A percentile compares a stretch with the other conserved stretches of the same genome.
Conservation (phyloP, 176 grass and related monocot genomes). For the Oryza brachyantha region DNA sequence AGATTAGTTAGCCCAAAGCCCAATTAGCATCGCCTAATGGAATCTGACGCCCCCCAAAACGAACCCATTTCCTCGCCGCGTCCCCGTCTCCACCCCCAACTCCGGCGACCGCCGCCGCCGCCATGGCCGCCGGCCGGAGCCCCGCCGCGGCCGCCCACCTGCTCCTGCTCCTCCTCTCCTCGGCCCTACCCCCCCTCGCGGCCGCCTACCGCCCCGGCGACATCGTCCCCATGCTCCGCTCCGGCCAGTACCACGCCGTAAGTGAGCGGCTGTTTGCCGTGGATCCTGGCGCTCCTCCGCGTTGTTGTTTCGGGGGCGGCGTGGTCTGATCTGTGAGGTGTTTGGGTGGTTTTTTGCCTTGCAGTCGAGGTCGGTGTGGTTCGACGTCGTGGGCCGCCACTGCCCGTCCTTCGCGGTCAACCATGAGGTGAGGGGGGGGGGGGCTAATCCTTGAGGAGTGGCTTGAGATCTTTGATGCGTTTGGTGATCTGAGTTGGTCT, state of each 20-base stretch:
- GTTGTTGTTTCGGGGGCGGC: background rate
- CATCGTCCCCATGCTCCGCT: constrained; percentile 81
- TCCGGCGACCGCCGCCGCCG: constrained; percentile 30
- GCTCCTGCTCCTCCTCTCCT: constrained; percentile 26
- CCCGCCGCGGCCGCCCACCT: background rate
- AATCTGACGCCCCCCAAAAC: constrained; percentile 19
- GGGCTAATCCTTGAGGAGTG: background rate
- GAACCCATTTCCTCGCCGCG: background rate
- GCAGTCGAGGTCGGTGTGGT: constrained; percentile 81
- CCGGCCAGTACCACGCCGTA: constrained; percentile 91
- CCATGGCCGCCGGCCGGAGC: constrained; percentile 54
- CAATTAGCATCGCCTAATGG: constrained; percentile 20
- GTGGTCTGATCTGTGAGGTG: constrained; percentile 51
- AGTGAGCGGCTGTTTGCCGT: constrained; percentile 16
- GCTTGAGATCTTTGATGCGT: background rate
- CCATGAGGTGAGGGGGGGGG: constrained; percentile 72
- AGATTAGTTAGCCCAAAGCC: background rate
- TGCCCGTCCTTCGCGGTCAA: constrained; percentile 89
- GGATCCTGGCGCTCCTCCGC: no score
- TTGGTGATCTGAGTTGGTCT: constrained; percentile 28
- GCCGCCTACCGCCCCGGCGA: constrained; percentile 75
- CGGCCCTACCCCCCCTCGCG: constrained; percentile 17
- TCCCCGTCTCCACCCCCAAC: constrained; percentile 6
- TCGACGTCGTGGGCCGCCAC: constrained; percentile 87
- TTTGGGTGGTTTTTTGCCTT: no score